A percentile compares a stretch with the other conserved stretches of the same genome.
Conservation (phyloP, 441 rosid genomes). For the Aleurites moluccanus region DNA sequence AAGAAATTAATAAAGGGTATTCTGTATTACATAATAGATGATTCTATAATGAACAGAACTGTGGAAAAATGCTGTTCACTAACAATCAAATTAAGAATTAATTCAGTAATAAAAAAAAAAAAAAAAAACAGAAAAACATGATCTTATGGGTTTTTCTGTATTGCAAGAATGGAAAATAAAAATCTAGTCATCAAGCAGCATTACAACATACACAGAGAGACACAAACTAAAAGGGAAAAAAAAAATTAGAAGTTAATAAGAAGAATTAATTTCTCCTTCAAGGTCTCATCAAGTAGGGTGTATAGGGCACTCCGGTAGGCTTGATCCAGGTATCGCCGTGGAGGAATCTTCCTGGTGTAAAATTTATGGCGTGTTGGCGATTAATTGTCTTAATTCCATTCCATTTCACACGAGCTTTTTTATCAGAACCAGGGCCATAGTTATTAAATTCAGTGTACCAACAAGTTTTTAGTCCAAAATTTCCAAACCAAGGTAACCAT, state of each 20-base stretch:
- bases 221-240: neutral
- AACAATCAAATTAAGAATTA: neutral
- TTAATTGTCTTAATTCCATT: conserved; percentile 57
- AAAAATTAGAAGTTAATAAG: too few species aligned
- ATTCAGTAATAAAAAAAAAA: neutral
- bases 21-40: neutral
- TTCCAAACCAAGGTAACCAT: conserved; percentile 71
- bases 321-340: conserved; percentile 53
- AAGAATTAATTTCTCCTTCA: neutral
- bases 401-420: conserved; percentile 56
- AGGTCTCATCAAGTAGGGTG: conserved; percentile 7
- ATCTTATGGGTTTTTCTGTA: neutral
- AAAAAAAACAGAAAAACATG: neutral
- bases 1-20: too few species aligned
- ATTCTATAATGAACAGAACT: neutral
- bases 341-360: conserved; percentile 50
- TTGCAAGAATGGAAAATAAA: neutral
- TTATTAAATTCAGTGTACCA: conserved; percentile 64
- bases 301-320: conserved; percentile 52
- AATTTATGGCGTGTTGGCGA: conserved; percentile 34
- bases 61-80: neutral
- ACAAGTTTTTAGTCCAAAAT: conserved; percentile 54
- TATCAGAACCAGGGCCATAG: conserved; percentile 69
- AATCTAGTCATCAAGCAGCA: too few species aligned
- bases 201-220: neutral